These are phyloP conservation scores for Xylaria sp. DNA, from an alignment of 2,329 filamentous ascomycete species.

Conservation along the genomic window DNA sequence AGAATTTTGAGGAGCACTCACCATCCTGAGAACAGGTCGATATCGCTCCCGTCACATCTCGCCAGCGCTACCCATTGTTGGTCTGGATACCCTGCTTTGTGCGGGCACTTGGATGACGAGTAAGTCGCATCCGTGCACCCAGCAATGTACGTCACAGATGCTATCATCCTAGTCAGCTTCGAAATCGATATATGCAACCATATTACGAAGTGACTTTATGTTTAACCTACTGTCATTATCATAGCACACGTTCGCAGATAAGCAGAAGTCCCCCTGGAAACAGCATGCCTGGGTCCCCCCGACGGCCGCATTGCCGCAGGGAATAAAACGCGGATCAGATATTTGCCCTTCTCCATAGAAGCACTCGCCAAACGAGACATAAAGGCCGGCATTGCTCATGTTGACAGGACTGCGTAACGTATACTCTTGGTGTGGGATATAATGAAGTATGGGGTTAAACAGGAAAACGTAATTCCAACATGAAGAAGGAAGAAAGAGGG, in stretches of 20 bases:
- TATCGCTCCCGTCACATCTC: constrained; percentile 34
- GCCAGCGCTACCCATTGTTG: constrained; percentile 37
- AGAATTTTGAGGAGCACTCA: too few relatives aligned
- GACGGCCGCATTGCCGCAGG: constrained; percentile 33
- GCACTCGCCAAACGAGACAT: constrained; percentile 34
- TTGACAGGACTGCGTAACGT: not conserved
- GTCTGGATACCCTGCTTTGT: constrained; percentile 34
- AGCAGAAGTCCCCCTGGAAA: constrained; percentile 34
- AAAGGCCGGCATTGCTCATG: constrained; percentile 31
- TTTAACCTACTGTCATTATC: constrained; percentile 33
- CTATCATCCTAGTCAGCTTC: constrained; percentile 26
- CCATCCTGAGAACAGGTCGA: constrained; percentile 36
- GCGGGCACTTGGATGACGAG: constrained; percentile 31
- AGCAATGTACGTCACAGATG: constrained; percentile 35
- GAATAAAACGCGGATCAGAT: constrained; percentile 33
- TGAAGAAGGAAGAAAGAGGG: not conserved
- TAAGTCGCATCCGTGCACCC: constrained; percentile 36
- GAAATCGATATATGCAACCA: not conserved
- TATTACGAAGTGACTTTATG: not conserved
- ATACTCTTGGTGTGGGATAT: not conserved
- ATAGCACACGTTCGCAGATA: constrained; percentile 33
- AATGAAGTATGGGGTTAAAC: not conserved
- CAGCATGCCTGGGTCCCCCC: constrained; percentile 35
- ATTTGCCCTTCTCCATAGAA: constrained; percentile 35
- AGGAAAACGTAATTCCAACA: too few relatives aligned